Evolutionary conservation across 495 filamentous ascomycete genomes (phyloP).

Genomic region (Aspergillus bridgeri): DNA sequence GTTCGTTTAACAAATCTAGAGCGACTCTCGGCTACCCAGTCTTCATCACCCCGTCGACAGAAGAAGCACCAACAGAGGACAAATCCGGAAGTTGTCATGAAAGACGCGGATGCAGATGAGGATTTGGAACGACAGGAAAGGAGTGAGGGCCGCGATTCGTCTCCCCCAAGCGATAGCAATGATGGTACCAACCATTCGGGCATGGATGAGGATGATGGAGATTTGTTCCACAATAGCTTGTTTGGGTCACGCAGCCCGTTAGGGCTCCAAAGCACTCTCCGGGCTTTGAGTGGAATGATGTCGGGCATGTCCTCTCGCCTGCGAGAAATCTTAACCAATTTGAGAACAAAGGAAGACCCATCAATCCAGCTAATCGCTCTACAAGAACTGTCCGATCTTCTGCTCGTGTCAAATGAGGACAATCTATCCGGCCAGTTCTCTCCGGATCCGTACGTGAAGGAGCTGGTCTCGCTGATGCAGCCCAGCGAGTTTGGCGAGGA

Average conservation of each 20-base stretch:
- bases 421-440: constrained; percentile 94
- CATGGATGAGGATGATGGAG: constrained; percentile 68
- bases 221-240: constrained; percentile 71
- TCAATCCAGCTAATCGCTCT: constrained; percentile 89
- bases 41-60: constrained; percentile 34
- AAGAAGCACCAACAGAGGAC: constrained; percentile 59
- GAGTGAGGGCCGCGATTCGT: constrained; percentile 35
- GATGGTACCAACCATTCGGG: constrained; percentile 50
- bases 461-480: constrained; percentile 89
- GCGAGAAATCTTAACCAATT: constrained; percentile 76
- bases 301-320: constrained; percentile 75
- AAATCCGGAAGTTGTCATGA: constrained; percentile 49
- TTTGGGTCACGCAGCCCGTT: constrained; percentile 65
- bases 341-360: constrained; percentile 83
- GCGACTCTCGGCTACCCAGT: constrained; percentile 31
- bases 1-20: constrained; percentile 18
- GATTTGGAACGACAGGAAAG: constrained; percentile 37
- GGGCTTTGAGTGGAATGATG: constrained; percentile 88
- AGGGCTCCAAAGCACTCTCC: constrained; percentile 75
- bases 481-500: constrained; percentile 82
- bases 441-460: constrained; percentile 91
- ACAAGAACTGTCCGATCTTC: constrained; percentile 87
- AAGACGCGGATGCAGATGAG: constrained; percentile 47
- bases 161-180: constrained; percentile 58
- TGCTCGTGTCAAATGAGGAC: constrained; percentile 93